Percentiles rank a stretch among this genome's conserved stretches.
phyloP scores from a whole-genome alignment of 495 filamentous ascomycete species.

The Platismatia glauca region DNA sequence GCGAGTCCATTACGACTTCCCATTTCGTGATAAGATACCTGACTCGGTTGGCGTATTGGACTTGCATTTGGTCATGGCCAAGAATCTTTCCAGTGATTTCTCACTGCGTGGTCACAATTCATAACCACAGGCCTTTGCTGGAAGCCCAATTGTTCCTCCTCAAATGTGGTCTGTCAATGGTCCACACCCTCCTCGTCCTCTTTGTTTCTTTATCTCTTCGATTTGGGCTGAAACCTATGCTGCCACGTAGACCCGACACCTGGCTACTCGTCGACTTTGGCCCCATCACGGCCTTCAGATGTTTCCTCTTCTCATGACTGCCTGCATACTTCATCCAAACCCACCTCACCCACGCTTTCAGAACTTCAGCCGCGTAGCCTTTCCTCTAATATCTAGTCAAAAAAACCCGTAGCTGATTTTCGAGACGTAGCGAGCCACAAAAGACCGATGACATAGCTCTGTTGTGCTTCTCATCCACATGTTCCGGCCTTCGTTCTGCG shows the following conservation, averaged over 20 bases:
- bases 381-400: slow-evolving; percentile 29
- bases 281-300: background rate
- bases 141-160: background rate
- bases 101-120: background rate
- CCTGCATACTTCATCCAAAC: slow-evolving; percentile 27
- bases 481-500: background rate
- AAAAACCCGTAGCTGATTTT: slow-evolving; percentile 31
- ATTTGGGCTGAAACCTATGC: background rate
- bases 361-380: slow-evolving; percentile 31
- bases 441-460: slow-evolving; percentile 4
- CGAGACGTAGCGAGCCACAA: slow-evolving; percentile 15
- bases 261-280: background rate
- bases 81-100: background rate
- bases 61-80: no score
- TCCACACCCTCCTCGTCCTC: background rate
- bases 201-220: background rate
- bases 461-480: background rate
- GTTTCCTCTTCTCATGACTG: slow-evolving; percentile 14
- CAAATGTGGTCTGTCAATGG: background rate
- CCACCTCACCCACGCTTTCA: slow-evolving; percentile 24
- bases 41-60: no score
- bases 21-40: no score
- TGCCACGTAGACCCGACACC: background rate
- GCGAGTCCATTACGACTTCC: no score
- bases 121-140: background rate